Percentiles rank a stretch among this genome's conserved stretches.
Conservation (phyloP, 768 basidiomycete species). For the Mycena chlorophos region DNA sequence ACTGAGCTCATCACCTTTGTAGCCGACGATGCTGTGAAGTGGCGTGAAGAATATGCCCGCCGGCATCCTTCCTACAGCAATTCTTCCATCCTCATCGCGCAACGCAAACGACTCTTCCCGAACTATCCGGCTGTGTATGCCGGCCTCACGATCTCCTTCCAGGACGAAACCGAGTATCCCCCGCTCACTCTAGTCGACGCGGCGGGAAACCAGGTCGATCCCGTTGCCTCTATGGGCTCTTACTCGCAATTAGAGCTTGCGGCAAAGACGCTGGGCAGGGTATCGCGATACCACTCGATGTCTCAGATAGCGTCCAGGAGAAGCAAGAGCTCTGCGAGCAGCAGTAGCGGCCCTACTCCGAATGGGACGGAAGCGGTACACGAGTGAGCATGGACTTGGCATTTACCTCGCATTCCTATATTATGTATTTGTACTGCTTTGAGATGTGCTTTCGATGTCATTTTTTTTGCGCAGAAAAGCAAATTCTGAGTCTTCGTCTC, state of each 20-base stretch:
- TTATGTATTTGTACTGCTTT: too few relatives aligned
- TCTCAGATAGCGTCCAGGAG: too few relatives aligned
- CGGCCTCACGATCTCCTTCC: neutral
- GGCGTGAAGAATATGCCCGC: conserved; percentile 6
- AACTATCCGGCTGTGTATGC: neutral
- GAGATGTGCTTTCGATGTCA: too few relatives aligned
- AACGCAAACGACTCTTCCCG: neutral
- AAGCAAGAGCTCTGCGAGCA: too few relatives aligned
- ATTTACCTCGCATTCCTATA: too few relatives aligned
- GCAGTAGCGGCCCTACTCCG: neutral
- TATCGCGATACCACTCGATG: too few relatives aligned
- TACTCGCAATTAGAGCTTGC: neutral
- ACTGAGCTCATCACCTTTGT: too few relatives aligned
- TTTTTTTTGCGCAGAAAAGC: too few relatives aligned
- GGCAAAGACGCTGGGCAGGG: neutral
- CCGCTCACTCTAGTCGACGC: neutral
- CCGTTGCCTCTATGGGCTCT: neutral
- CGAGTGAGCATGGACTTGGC: too few relatives aligned
- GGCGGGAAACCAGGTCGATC: neutral
- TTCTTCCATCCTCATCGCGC: conserved; percentile 1
- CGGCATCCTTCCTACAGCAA: neutral
- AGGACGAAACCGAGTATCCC: neutral
- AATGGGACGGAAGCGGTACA: too few relatives aligned
- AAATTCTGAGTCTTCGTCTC: too few relatives aligned
- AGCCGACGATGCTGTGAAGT: conserved; percentile 3